phyloP scores from a whole-genome alignment of 768 basidiomycete species.

The button mushroom (Agaricus bisporus) region DNA sequence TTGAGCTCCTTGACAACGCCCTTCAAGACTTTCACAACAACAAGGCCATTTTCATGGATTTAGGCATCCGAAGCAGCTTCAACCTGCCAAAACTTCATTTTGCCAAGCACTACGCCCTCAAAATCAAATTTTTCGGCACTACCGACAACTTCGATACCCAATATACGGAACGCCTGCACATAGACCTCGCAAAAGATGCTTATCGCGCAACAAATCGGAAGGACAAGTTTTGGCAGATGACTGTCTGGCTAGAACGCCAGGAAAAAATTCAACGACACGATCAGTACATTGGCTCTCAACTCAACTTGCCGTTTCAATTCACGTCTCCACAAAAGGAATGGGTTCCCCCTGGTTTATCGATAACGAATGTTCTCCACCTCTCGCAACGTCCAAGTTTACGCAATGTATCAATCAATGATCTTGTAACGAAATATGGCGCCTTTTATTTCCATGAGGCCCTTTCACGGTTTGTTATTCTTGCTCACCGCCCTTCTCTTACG shows the following conservation, averaged over 20 bases:
- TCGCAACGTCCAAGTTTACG: no score
- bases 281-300: neutral
- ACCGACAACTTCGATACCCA: constrained; percentile 36
- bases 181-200: constrained; percentile 32
- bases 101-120: constrained; percentile 24
- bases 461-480: no score
- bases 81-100: constrained; percentile 40
- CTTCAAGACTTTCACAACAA: constrained; percentile 29
- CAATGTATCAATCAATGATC: no score
- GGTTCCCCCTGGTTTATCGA: constrained; percentile 5
- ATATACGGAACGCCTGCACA: constrained; percentile 33
- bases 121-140: constrained; percentile 27
- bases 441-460: neutral
- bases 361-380: no score
- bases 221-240: constrained; percentile 34
- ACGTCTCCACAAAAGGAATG: neutral
- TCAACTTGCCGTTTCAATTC: no score
- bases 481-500: no score
- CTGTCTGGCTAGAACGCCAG: constrained; percentile 23
- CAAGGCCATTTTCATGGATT: constrained; percentile 29
- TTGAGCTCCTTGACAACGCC: constrained; percentile 19
- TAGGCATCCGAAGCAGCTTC: constrained; percentile 26
- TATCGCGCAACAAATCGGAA: constrained; percentile 27
- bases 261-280: constrained; percentile 9
- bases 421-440: constrained; percentile 3